Evolutionary conservation across 768 basidiomycete species (phyloP).

Genomic region (Imleria badia): DNA sequence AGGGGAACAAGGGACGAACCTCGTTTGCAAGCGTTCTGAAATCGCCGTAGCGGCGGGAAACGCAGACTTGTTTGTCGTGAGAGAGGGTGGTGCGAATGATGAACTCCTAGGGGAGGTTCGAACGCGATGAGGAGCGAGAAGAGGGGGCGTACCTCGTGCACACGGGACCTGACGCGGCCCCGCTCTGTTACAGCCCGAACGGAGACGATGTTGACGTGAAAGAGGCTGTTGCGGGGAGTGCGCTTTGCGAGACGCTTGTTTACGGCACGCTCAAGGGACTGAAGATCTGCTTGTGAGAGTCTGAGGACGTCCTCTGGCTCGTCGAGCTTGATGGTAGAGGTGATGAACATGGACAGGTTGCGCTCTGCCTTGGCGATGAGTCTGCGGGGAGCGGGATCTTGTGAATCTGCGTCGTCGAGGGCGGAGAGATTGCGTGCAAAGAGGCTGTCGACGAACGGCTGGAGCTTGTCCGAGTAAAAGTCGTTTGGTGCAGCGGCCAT

Average conservation of each 20-base stretch:
- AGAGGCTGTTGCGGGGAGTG: conserved; percentile 50
- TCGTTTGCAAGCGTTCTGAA: conserved; percentile 87
- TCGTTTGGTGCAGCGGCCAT: conserved; percentile 83
- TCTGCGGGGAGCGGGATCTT: conserved; percentile 62
- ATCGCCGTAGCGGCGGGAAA: conserved; percentile 92
- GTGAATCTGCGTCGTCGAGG: conserved; percentile 59
- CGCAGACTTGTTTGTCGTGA: conserved; percentile 73
- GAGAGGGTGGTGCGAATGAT: conserved; percentile 84
- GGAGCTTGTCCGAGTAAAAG: conserved; percentile 93
- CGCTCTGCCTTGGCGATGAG: conserved; percentile 80
- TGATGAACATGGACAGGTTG: conserved; percentile 78
- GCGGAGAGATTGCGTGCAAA: conserved; percentile 76
- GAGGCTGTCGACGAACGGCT: conserved; percentile 87
- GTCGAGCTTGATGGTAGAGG: conserved; percentile 75
- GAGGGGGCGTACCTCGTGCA: conserved; percentile 69
- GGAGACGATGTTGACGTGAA: conserved; percentile 90
- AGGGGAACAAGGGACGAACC: conserved; percentile 40
- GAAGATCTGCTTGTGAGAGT: conserved; percentile 80
- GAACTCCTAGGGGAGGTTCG: conserved; percentile 68
- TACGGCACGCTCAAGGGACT: conserved; percentile 71
- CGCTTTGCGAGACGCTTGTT: conserved; percentile 57
- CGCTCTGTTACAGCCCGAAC: conserved; percentile 83
- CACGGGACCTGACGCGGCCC: conserved; percentile 80
- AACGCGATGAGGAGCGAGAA: not conserved
- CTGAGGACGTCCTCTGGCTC: conserved; percentile 90